Conservation (phyloP, 2,329 filamentous ascomycete species). For the Hymenoscyphus fructigenus region DNA sequence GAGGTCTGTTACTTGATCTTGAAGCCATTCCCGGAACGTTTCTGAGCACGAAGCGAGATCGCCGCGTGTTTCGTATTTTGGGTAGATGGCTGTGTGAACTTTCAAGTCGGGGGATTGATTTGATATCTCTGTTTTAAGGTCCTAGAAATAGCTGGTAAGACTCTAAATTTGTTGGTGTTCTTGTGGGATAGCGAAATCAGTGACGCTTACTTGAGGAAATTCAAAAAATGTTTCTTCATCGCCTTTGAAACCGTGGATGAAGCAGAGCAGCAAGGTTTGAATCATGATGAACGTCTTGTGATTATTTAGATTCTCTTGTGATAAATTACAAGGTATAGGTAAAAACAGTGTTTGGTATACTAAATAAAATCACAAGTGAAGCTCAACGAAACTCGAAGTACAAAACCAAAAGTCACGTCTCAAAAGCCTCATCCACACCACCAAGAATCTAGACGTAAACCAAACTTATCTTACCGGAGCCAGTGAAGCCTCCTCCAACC, state of each 20-base stretch:
- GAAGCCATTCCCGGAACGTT: constrained; percentile 63
- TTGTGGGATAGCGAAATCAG: too few species aligned
- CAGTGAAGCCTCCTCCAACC: not conserved
- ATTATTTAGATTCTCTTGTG: not conserved
- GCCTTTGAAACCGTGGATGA: constrained; percentile 74
- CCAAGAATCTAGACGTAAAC: not conserved
- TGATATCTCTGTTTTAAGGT: constrained; percentile 58
- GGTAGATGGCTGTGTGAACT: constrained; percentile 64
- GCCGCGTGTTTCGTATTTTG: constrained; percentile 70
- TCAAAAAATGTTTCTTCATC: constrained; percentile 67
- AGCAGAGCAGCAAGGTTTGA: constrained; percentile 67
- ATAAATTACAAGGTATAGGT: not conserved
- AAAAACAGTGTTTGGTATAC: not conserved
- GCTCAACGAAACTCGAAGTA: not conserved
- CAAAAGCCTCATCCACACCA: not conserved
- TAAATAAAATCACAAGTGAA: not conserved
- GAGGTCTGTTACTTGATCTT: constrained; percentile 77
- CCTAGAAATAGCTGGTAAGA: constrained; percentile 34
- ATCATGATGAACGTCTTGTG: constrained; percentile 42
- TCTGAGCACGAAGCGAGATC: constrained; percentile 57
- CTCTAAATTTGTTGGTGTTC: too few species aligned
- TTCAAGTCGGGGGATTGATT: constrained; percentile 59
- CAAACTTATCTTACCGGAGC: not conserved
- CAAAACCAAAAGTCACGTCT: not conserved
- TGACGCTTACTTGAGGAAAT: constrained; percentile 53